Base-by-base conservation (phyloP, 257 asterid species). In the Nicotiana paniculata region DNA sequence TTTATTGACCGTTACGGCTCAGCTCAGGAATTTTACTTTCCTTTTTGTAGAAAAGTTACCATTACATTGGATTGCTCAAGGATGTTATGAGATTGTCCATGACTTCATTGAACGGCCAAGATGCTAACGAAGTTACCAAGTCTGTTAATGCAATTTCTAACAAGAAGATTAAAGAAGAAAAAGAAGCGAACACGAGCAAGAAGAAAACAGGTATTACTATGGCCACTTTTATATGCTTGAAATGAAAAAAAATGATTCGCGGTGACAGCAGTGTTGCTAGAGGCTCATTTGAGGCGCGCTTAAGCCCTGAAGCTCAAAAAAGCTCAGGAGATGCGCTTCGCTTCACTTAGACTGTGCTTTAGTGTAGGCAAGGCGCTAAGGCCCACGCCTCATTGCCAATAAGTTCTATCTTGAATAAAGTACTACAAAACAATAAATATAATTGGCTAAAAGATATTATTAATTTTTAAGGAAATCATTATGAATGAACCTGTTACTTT, bases 141-240 rank as follows among this genome's bases (percentile, higher is more conserved):
- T 91, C 97, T 3, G 86, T 96, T 74, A 91, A 97, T 68, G 97
- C 99, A 66, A 91, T 96, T 51, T 98, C 98, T 69, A 94, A 96
- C 77, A 98, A 96, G 87, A 96, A 96, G 88, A 90, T 96, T 64
- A 96, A 94, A 84, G 96, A 93, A 2, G 98, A 96, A 87, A 94
- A 94, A 82, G 97, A 95, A 81, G 95, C 93, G 13, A 92, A 88
- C 82, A 92, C 95, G 32, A 89, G 93, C 86, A 96, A 94, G 84
- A 96, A 94, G 97, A 96, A 93, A 88, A 83, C 93, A 64, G 96
- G 97, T 94, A 86, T 58, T 21, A 4, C 30, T 26, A 3, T 63
- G 3, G 37, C 8, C 28, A 62, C 12, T 24, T 26, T 63, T 26
- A 63, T 26, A 63, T 63, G 69, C 35, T 26, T 3, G 16, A 61